Conservation (phyloP, 1,284 basidiomycete genomes). For the Sanghuangporus weigelae region DNA sequence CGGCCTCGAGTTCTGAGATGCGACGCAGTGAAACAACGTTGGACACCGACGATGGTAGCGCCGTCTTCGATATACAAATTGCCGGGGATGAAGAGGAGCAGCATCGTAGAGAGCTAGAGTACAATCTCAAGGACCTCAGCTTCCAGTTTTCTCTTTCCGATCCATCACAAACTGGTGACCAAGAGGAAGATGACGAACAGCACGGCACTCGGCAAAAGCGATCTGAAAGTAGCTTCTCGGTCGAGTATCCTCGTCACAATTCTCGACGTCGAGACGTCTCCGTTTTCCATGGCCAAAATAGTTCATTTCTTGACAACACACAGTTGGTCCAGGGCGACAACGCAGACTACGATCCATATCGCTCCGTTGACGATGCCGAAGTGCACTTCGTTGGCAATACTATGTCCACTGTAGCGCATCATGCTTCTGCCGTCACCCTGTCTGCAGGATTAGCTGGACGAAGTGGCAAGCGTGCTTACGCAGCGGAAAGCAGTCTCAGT, state of each 20-base stretch:
- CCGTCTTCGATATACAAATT: constrained; percentile 39
- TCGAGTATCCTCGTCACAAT: constrained; percentile 68
- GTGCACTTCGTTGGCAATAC: constrained; percentile 61
- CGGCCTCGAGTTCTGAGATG: constrained; percentile 6
- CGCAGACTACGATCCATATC: constrained; percentile 60
- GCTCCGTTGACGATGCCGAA: constrained; percentile 50
- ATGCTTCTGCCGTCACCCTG: constrained; percentile 82
- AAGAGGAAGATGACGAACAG: constrained; percentile 28
- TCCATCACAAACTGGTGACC: constrained; percentile 35
- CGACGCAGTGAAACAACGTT: constrained; percentile 5
- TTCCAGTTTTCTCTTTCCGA: constrained; percentile 51
- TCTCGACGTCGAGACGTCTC: constrained; percentile 47
- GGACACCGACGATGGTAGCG: constrained; percentile 6
- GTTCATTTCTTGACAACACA: constrained; percentile 49
- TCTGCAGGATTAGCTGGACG: constrained; percentile 65
- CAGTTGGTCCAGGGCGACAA: constrained; percentile 48
- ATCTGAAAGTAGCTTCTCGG: constrained; percentile 28
- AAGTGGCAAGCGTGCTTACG: constrained; percentile 27
- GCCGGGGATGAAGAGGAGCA: constrained; percentile 65
- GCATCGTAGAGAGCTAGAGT: constrained; percentile 66
- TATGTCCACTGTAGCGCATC: constrained; percentile 78
- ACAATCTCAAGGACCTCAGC: constrained; percentile 66
- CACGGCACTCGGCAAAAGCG: background rate
- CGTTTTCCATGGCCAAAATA: constrained; percentile 56
- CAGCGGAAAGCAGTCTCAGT: constrained; percentile 47